Base-by-base conservation (phyloP, 345 rosid species). In the Pseudoturritis turrita region DNA sequence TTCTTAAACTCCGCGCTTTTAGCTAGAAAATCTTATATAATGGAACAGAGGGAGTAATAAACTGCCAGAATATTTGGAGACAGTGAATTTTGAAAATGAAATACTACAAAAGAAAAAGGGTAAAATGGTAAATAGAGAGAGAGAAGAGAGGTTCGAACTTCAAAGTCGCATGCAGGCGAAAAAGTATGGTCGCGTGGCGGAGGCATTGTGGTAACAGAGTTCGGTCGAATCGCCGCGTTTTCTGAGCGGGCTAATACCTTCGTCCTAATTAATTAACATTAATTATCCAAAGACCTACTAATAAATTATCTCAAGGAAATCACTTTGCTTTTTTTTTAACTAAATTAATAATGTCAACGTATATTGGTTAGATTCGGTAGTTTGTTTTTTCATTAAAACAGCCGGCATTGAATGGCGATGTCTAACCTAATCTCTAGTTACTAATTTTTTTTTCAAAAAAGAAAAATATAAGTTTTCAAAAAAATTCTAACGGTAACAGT, bases 151-250 rank as follows among this genome's bases (percentile, higher is more conserved):
- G 67, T 29, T 35, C 26, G 25, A 57, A 25, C 28, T 19, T 29
- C 26, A 21, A 63, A 21, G 23, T 19, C 63, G 73, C 91, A 83
- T 86, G 91, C 96, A 88, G 68, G 53, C 13, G 61, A 23, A 69
- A 60, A 73, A 72, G 46, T 46, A 50, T 1, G 58, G 14, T 83
- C 85, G 88, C 96, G 98, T 93, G 96, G 83, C 79, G 21, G 4
- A 0, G 81, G 78, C 91, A 76, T 35, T 55, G 52, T 57, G 78
- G 83, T 62, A 83, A 65, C 84, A 83, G 86, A 75, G 88, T 81
- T 83, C 84, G 86, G 93, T 83, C 97, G 98, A 86, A 84, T 87
- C 87, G 90, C 96, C 96, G 84, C 98, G 78, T 88, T 78, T 72
- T 14, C 37, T 50, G 22, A 25, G 3, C 12, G 22, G 22, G 17